These are phyloP conservation scores for Phytophthora cactorum DNA, from an alignment of 352 stramenopile genomes.

Conservation along the genomic window DNA sequence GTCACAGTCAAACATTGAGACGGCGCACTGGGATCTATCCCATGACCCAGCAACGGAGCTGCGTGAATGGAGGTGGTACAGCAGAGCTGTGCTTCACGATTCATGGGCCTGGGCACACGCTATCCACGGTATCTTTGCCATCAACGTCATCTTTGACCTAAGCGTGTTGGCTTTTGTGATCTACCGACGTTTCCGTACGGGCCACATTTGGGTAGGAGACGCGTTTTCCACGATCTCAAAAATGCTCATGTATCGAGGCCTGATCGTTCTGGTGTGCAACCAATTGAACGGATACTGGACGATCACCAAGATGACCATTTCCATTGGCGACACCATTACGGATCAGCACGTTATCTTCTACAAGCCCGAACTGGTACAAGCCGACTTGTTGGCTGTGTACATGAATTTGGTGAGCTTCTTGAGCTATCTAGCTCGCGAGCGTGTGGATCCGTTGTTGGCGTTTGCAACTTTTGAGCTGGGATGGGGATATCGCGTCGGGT, in stretches of 20 bases:
- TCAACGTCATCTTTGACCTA: slow-evolving; percentile 34
- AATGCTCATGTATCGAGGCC: slow-evolving; percentile 38
- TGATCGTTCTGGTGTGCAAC: slow-evolving; percentile 40
- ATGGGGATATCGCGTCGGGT: slow-evolving; percentile 20
- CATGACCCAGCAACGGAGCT: slow-evolving; percentile 28
- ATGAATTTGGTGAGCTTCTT: slow-evolving; percentile 31
- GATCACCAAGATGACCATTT: slow-evolving; percentile 37
- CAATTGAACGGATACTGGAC: slow-evolving; percentile 47
- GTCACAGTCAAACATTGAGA: slow-evolving; percentile 51
- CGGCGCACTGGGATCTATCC: slow-evolving; percentile 30
- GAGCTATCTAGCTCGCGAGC: slow-evolving; percentile 30
- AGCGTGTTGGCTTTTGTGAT: slow-evolving; percentile 38
- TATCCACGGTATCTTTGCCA: slow-evolving; percentile 40
- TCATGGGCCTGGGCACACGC: slow-evolving; percentile 55
- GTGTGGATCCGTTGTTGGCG: slow-evolving; percentile 40
- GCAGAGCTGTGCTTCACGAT: slow-evolving; percentile 42
- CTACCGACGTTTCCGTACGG: slow-evolving; percentile 33
- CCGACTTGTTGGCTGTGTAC: slow-evolving; percentile 46
- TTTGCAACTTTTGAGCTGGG: slow-evolving; percentile 36
- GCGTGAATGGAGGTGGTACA: slow-evolving; percentile 35
- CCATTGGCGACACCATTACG: slow-evolving; percentile 26
- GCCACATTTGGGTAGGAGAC: slow-evolving; percentile 50
- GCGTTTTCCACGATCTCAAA: slow-evolving; percentile 47
- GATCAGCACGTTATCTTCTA: slow-evolving; percentile 35
- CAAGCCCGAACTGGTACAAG: slow-evolving; percentile 31